These are phyloP conservation scores for Paratinospora sagittata DNA, from an alignment of 164 flowering plant species.

Conservation along the genomic window DNA sequence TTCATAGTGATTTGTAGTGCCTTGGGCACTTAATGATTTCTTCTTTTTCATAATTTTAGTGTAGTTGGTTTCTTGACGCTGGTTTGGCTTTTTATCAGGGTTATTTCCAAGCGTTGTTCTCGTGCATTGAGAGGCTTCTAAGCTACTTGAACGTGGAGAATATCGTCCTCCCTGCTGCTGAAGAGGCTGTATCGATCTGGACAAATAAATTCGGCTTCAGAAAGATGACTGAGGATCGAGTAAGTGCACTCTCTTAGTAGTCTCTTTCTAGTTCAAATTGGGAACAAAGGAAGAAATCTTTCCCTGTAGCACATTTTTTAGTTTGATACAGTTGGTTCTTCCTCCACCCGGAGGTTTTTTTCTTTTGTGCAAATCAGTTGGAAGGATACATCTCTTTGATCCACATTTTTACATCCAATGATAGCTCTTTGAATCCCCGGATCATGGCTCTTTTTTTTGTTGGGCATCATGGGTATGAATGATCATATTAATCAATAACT, in stretches of 20 bases:
- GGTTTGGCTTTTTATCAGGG: conserved; percentile 44
- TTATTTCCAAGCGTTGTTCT: conserved; percentile 73
- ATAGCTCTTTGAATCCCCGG: neutral
- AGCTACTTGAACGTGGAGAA: conserved; percentile 54
- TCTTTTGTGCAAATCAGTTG: neutral
- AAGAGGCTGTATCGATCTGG: conserved; percentile 89
- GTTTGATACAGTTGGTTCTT: neutral
- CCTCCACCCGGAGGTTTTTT: neutral
- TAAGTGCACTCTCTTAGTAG: conserved; percentile 34
- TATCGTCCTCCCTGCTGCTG: conserved; percentile 90
- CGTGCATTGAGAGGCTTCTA: conserved; percentile 67
- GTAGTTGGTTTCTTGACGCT: neutral
- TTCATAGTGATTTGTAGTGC: too few species aligned
- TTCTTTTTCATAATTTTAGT: neutral
- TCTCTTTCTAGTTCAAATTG: neutral
- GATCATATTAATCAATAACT: neutral
- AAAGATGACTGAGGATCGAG: conserved; percentile 61
- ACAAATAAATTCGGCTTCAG: conserved; percentile 70
- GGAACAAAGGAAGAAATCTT: neutral
- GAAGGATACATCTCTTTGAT: neutral
- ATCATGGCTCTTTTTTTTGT: neutral
- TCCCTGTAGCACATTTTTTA: neutral
- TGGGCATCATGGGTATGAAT: neutral
- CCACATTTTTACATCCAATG: neutral
- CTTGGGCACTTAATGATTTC: neutral